Evolutionary conservation across 306 rosid species (phyloP).

Genomic region (Quercus rubra): DNA sequence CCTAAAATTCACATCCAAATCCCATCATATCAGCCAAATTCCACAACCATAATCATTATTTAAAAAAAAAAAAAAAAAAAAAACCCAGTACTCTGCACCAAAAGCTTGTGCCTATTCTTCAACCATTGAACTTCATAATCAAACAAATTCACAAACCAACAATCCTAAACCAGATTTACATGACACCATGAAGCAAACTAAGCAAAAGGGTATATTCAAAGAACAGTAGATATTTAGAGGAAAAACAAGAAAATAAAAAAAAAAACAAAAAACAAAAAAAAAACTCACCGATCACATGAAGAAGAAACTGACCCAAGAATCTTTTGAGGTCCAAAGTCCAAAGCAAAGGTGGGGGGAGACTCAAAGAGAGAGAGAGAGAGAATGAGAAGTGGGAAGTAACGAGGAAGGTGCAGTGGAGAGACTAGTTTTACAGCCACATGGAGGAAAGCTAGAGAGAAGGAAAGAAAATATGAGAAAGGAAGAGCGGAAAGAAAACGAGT

Average conservation of each 20-base stretch:
- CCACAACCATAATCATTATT: slow-evolving; percentile 19
- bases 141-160: slow-evolving; percentile 2
- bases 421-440: slow-evolving; percentile 45
- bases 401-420: slow-evolving; percentile 42
- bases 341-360: slow-evolving; percentile 22
- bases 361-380: slow-evolving; percentile 24
- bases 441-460: slow-evolving; percentile 17
- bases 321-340: slow-evolving; percentile 1
- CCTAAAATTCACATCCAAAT: slow-evolving; percentile 19
- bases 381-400: slow-evolving; percentile 22
- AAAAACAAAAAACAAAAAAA: background rate
- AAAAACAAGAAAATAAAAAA: background rate
- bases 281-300: slow-evolving; percentile 50
- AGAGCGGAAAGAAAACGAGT: slow-evolving; percentile 49
- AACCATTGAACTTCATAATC: background rate
- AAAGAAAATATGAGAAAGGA: background rate
- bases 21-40: slow-evolving; percentile 32
- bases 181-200: slow-evolving; percentile 7
- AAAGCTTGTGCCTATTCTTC: background rate
- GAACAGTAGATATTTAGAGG: background rate
- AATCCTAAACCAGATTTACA: slow-evolving; percentile 18
- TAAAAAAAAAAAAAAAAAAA: background rate
- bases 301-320: slow-evolving; percentile 11
- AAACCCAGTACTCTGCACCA: slow-evolving; percentile 19
- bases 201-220: slow-evolving; percentile 1